Base-by-base conservation (phyloP, 1,284 basidiomycete species). In the Pholiota adiposa region DNA sequence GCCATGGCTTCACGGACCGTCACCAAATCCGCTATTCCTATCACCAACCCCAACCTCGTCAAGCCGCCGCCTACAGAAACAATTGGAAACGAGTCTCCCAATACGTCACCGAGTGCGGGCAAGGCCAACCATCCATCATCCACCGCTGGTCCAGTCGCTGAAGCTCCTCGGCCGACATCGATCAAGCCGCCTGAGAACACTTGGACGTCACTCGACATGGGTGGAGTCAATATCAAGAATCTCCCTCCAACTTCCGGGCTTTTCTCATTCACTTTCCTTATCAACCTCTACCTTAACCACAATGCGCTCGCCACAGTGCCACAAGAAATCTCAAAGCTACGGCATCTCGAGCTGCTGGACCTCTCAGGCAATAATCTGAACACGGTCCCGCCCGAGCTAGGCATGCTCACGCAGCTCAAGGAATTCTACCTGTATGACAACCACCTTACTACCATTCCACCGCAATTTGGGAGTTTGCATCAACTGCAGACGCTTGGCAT, bases 371-470 rank as follows among this genome's bases (percentile, higher is more conserved):
- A 99, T 76, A 88, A 86, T 69, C 85, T 99, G 54, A 75, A 83
- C 16, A 78, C 85, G 3, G 78, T 99, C 4, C 94, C 97, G 0
- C 83, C 90, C 5, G 96, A 98, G 73, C 77, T 99, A 29, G 97
- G 97, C 54, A 91, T 98, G 86, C 80, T 98, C 63, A 93, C 90
- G 27, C 87, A 88, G 64, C 79, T 99, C 51, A 94, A 94, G 75
- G 96, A 98, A 74, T 81, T 99, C 38, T 93, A 96, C 69, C 79
- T 98, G 23, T 99, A 98, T 72, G 97, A 99, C 81, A 99, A 99
- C 76, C 88, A 92, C 67, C 77, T 99, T 41, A 80, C 86, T 43
- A 90, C 87, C 0, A 83, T 99, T 11, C 97, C 97, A 0, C 81
- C 84, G 0, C 94, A 99, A 73, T 82, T 98, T 34, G 97, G 97